A percentile compares a stretch with the other conserved stretches of the same genome.
Evolutionary conservation across 2,329 filamentous ascomycete species (phyloP).

Genomic region (Xylariales sp.): DNA sequence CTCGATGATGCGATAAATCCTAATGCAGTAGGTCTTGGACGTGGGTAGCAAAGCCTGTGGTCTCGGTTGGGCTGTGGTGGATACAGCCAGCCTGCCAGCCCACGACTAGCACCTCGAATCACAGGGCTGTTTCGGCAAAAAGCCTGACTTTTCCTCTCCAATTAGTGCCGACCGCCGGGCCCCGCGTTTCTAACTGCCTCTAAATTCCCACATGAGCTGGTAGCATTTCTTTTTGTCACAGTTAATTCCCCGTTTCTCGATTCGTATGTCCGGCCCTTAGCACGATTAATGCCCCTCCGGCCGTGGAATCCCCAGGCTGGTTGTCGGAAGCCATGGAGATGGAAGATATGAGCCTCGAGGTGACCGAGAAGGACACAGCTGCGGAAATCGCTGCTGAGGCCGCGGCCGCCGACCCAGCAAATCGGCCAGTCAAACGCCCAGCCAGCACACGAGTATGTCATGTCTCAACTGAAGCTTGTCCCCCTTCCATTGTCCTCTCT

Average conservation of each 20-base stretch:
- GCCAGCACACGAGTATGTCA: slow-evolving; percentile 28
- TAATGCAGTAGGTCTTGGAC: slow-evolving; percentile 6
- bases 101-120: slow-evolving; percentile 3
- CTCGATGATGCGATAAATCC: slow-evolving; percentile 7
- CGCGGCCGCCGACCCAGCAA: slow-evolving; percentile 25
- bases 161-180: too few relatives aligned
- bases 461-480: slow-evolving; percentile 42
- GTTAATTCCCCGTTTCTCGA: too few relatives aligned
- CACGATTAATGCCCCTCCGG: not conserved
- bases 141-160: too few relatives aligned
- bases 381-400: slow-evolving; percentile 28
- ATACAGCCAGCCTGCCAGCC: not conserved
- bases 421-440: slow-evolving; percentile 25
- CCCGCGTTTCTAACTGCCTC: slow-evolving; percentile 1
- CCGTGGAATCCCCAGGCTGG: slow-evolving; percentile 1
- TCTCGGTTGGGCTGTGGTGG: slow-evolving; percentile 4
- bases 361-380: slow-evolving; percentile 26
- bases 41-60: not conserved
- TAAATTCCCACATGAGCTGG: not conserved
- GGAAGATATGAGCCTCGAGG: slow-evolving; percentile 30
- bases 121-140: slow-evolving; percentile 3
- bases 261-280: slow-evolving; percentile 1
- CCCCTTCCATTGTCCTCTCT: too few relatives aligned
- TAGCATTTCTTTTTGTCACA: too few relatives aligned
- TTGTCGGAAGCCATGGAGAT: slow-evolving; percentile 21